A percentile compares a stretch with the other conserved stretches of the same genome.
phyloP scores from a whole-genome alignment of 1,284 basidiomycete species.

The Malassezia psittaci region DNA sequence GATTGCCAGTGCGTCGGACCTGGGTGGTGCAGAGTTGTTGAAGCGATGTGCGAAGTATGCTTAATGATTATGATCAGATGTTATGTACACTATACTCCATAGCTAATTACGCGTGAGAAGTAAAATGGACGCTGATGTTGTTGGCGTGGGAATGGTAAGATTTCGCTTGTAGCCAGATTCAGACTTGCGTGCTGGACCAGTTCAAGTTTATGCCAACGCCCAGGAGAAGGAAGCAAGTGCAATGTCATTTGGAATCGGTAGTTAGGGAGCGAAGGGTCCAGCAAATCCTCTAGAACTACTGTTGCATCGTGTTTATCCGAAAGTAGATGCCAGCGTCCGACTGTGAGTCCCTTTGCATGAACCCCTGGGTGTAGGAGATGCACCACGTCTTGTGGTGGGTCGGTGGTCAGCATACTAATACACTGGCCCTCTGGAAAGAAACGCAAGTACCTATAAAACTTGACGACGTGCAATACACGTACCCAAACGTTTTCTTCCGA shows the following conservation, averaged over 20 bases:
- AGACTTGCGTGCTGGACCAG: conserved; percentile 58
- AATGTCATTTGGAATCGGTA: conserved; percentile 81
- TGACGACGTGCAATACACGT: conserved; percentile 40
- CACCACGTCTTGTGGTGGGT: conserved; percentile 66
- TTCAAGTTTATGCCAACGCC: conserved; percentile 72
- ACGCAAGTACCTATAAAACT: conserved; percentile 68
- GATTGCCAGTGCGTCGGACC: conserved; percentile 32
- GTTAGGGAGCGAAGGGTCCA: conserved; percentile 49
- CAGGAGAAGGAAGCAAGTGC: conserved; percentile 58
- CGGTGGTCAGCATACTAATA: conserved; percentile 73
- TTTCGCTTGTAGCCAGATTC: conserved; percentile 64
- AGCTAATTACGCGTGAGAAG: conserved; percentile 62
- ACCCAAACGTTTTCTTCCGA: conserved; percentile 41
- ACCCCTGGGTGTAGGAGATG: conserved; percentile 65
- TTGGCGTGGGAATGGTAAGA: conserved; percentile 57
- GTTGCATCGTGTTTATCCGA: conserved; percentile 15
- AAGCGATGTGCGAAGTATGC: conserved; percentile 39
- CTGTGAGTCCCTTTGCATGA: conserved; percentile 59
- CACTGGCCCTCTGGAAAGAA: conserved; percentile 80
- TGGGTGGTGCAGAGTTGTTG: conserved; percentile 37
- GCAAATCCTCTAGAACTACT: conserved; percentile 34
- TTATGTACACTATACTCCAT: conserved; percentile 26
- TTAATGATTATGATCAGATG: conserved; percentile 18
- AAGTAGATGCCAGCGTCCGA: conserved; percentile 51
- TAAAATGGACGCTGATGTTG: conserved; percentile 80